phyloP scores from a whole-genome alignment of 208 protist species.

The Crithidia expoeki region DNA sequence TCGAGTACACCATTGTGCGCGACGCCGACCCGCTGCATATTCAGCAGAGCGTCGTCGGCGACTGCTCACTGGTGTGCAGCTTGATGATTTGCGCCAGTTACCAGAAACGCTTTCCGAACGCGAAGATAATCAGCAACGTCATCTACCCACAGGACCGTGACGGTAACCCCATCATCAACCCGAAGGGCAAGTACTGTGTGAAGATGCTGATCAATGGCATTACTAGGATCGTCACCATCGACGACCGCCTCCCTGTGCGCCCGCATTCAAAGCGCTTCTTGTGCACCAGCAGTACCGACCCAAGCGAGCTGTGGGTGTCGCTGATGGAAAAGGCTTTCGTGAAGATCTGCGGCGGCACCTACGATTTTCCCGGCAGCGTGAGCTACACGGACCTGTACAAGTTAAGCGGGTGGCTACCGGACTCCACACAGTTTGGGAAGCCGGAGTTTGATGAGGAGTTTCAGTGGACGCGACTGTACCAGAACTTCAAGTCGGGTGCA shows the following conservation, averaged over 20 bases:
- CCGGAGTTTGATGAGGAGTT: slow-evolving; percentile 65
- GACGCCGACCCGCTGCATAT: slow-evolving; percentile 83
- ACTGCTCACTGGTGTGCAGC: slow-evolving; percentile 88
- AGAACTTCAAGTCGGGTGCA: slow-evolving; percentile 58
- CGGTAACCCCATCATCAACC: slow-evolving; percentile 78
- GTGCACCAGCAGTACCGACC: slow-evolving; percentile 49
- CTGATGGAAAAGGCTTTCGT: slow-evolving; percentile 90
- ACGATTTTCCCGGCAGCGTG: slow-evolving; percentile 86
- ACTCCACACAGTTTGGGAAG: slow-evolving; percentile 44
- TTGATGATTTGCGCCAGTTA: slow-evolving; percentile 79
- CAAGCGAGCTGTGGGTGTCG: slow-evolving; percentile 73
- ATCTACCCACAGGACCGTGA: slow-evolving; percentile 89
- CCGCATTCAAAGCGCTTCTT: slow-evolving; percentile 39
- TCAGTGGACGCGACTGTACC: slow-evolving; percentile 75
- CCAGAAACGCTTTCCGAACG: slow-evolving; percentile 82
- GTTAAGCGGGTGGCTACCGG: slow-evolving; percentile 88
- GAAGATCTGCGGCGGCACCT: slow-evolving; percentile 86
- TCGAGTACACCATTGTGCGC: slow-evolving; percentile 52
- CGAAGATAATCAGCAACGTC: slow-evolving; percentile 83
- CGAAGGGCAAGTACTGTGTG: slow-evolving; percentile 89
- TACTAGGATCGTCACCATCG: slow-evolving; percentile 85
- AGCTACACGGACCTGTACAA: slow-evolving; percentile 89
- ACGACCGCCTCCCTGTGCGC: slow-evolving; percentile 82
- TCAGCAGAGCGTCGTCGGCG: slow-evolving; percentile 82
- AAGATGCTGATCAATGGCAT: slow-evolving; percentile 94